A percentile compares a stretch with the other conserved stretches of the same genome.
Evolutionary conservation across 148 eudicot species (phyloP).

Genomic region (Chenopodium berlandieri): DNA sequence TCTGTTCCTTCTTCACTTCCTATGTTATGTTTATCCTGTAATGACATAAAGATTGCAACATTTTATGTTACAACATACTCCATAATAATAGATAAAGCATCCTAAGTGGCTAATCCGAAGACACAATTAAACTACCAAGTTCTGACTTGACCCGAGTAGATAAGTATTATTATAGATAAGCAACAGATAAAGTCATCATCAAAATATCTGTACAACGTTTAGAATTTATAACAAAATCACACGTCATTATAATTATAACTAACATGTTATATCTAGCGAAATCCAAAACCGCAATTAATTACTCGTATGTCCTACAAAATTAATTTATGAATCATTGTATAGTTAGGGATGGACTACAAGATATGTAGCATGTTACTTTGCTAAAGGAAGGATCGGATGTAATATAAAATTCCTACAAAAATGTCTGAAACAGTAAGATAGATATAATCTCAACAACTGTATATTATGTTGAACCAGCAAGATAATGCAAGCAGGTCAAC

Average conservation of each 20-base stretch:
- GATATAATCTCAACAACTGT: not conserved
- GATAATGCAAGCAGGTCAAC: slow-evolving; percentile 1
- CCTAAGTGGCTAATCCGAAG: too few species aligned
- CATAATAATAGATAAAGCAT: too few species aligned
- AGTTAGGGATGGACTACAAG: not conserved
- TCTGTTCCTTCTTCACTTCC: slow-evolving; percentile 39
- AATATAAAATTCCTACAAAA: not conserved
- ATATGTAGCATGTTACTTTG: not conserved
- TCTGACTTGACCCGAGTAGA: too few species aligned
- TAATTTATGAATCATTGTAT: not conserved
- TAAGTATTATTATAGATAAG: too few species aligned
- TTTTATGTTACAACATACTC: not conserved
- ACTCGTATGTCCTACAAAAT: not conserved
- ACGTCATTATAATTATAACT: not conserved
- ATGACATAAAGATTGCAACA: not conserved
- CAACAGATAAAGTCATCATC: too few species aligned
- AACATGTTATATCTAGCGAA: not conserved
- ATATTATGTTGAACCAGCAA: not conserved
- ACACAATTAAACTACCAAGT: too few species aligned
- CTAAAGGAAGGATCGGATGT: not conserved
- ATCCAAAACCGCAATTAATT: not conserved
- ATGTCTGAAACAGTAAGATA: not conserved
- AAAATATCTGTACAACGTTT: too few species aligned
- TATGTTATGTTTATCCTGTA: slow-evolving; percentile 27
- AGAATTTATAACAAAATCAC: not conserved